These are phyloP conservation scores for Amphichorda felina DNA, from an alignment of 2,329 filamentous ascomycete species.

Conservation along the genomic window DNA sequence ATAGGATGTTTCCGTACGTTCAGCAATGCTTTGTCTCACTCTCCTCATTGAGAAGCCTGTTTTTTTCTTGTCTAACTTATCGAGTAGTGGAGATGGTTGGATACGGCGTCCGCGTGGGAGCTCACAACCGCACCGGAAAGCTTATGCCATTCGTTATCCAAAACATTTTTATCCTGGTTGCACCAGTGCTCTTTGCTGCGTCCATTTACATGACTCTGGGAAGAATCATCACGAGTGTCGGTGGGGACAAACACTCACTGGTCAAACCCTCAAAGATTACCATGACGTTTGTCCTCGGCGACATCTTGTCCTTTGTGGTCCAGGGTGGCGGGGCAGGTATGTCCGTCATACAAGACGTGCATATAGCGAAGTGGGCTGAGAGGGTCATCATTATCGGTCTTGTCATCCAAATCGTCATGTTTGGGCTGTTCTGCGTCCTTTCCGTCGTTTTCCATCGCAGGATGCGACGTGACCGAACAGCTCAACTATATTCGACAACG, in stretches of 20 bases:
- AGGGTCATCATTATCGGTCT: constrained; percentile 40
- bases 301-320: constrained; percentile 15
- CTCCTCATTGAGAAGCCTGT: too few relatives aligned
- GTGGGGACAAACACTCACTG: constrained; percentile 10
- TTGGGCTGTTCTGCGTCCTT: constrained; percentile 36
- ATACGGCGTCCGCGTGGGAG: constrained; percentile 14
- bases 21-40: too few relatives aligned
- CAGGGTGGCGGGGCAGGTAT: constrained; percentile 17
- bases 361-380: constrained; percentile 16
- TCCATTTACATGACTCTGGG: constrained; percentile 32
- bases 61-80: too few relatives aligned
- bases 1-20: too few relatives aligned
- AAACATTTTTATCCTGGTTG: constrained; percentile 25
- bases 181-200: constrained; percentile 31
- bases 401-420: constrained; percentile 41
- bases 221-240: constrained; percentile 19
- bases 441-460: constrained; percentile 28
- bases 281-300: constrained; percentile 17
- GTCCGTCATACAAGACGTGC: constrained; percentile 8
- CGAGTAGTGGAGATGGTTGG: constrained; percentile 26
- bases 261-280: constrained; percentile 14
- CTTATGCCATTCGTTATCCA: constrained; percentile 18
- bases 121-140: constrained; percentile 9
- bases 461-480: constrained; percentile 7
- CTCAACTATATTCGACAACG: constrained; percentile 3